Percentiles rank a stretch among this genome's conserved stretches.
These are phyloP conservation scores for Cyclotella kingstonii DNA, from an alignment of 108 stramenopile genomes.

Conservation along the genomic window DNA sequence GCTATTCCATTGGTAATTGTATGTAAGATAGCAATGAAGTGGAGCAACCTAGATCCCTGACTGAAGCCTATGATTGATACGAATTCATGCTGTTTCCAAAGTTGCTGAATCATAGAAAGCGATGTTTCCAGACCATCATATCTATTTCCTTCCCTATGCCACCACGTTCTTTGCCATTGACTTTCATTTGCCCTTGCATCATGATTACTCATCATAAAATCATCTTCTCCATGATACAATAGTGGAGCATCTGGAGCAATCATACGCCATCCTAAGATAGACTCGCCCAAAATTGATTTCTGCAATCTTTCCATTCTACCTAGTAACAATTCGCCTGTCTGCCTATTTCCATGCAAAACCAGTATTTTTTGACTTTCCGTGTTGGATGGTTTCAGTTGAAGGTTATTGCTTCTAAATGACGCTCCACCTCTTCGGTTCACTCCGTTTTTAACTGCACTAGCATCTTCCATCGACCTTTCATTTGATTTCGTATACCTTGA, in stretches of 20 bases:
- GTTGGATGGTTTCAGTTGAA: too few relatives aligned
- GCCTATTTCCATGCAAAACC: conserved; percentile 75
- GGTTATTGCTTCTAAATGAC: too few relatives aligned
- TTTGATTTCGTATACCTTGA: too few relatives aligned
- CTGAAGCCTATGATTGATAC: conserved; percentile 78
- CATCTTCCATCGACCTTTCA: too few relatives aligned
- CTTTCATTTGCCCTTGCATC: conserved; percentile 45
- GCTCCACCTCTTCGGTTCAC: too few relatives aligned
- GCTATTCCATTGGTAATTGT: conserved; percentile 20
- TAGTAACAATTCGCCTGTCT: conserved; percentile 67
- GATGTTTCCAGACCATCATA: conserved; percentile 65
- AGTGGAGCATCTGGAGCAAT: conserved; percentile 70
- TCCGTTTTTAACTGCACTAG: background rate
- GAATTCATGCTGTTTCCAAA: conserved; percentile 44
- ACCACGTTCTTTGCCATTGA: conserved; percentile 41
- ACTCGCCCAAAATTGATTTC: conserved; percentile 43
- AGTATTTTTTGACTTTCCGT: conserved; percentile 39
- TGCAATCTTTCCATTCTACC: conserved; percentile 61
- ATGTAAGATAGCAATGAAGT: conserved; percentile 53
- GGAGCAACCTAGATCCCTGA: conserved; percentile 72
- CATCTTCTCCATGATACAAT: conserved; percentile 40
- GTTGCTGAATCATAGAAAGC: conserved; percentile 33
- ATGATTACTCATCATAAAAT: conserved; percentile 51
- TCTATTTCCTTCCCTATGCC: conserved; percentile 27
- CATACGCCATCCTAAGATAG: conserved; percentile 38